Conservation (phyloP, 2,329 filamentous ascomycete species). For the Chaetomiaceae sp. region DNA sequence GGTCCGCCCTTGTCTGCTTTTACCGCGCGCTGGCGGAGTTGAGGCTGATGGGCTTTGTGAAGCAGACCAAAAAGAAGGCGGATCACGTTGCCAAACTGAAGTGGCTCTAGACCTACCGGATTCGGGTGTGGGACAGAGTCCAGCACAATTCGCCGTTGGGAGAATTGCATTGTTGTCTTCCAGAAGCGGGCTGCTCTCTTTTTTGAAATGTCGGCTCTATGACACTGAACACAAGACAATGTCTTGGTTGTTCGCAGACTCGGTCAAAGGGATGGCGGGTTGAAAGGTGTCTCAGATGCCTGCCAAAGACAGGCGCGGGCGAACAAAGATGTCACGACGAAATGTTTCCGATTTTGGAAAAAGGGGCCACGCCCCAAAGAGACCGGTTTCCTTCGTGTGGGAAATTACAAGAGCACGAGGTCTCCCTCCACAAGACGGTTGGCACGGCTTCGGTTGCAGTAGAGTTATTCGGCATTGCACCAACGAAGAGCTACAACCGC, state of each 20-base stretch:
- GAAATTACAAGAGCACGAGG: constrained; percentile 11
- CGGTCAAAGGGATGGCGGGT: constrained; percentile 7
- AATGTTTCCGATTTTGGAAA: constrained; percentile 8
- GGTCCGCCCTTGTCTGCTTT: constrained; percentile 66
- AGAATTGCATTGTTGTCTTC: constrained; percentile 19
- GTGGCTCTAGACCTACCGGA: constrained; percentile 50
- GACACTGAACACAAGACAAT: constrained; percentile 10
- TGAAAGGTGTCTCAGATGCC: background rate
- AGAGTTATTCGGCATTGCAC: constrained; percentile 9
- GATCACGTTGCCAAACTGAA: constrained; percentile 91
- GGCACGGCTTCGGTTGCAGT: background rate
- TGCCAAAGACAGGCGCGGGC: constrained; percentile 20
- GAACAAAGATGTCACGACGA: constrained; percentile 8
- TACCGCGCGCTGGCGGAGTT: constrained; percentile 83
- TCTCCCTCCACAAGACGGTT: background rate
- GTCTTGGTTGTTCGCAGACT: constrained; percentile 15
- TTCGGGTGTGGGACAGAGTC: background rate
- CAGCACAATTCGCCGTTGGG: background rate
- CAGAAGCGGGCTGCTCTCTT: too few species aligned
- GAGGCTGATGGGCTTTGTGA: constrained; percentile 79
- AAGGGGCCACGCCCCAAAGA: constrained; percentile 13
- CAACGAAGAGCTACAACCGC: background rate
- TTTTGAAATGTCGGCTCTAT: constrained; percentile 10
- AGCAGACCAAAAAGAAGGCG: constrained; percentile 81
- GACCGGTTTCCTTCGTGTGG: background rate